Evolutionary conservation across 2,329 filamentous ascomycete species (phyloP).

Genomic region (Exophiala spinifera): DNA sequence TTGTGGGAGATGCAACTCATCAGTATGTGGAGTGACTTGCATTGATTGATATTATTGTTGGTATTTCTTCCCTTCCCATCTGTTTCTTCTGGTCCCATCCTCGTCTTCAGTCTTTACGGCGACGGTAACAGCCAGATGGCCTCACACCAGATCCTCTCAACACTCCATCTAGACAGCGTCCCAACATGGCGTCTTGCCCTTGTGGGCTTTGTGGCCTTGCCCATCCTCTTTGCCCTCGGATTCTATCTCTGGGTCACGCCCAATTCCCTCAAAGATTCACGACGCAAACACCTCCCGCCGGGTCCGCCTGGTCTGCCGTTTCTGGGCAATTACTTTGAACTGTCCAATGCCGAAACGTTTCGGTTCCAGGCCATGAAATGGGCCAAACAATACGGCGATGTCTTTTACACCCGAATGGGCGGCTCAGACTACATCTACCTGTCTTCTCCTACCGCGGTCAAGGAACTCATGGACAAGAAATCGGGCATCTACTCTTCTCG

Average conservation of each 20-base stretch:
- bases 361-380: conserved; percentile 34
- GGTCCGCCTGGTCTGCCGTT: conserved; percentile 22
- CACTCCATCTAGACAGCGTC: conserved; percentile 19
- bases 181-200: conserved; percentile 32
- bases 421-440: conserved; percentile 39
- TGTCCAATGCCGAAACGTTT: conserved; percentile 29
- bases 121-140: neutral
- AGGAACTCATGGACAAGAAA: conserved; percentile 50
- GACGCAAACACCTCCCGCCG: conserved; percentile 20
- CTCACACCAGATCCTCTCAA: neutral
- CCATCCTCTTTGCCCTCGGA: conserved; percentile 23
- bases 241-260: conserved; percentile 23
- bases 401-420: conserved; percentile 35
- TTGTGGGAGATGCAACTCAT: too few species aligned
- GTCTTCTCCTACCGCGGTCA: conserved; percentile 50
- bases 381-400: conserved; percentile 36
- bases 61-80: neutral
- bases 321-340: conserved; percentile 21
- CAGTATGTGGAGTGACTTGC: neutral
- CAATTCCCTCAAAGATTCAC: conserved; percentile 28
- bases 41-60: neutral
- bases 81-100: neutral
- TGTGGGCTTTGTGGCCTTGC: conserved; percentile 34
- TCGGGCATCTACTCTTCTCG: conserved; percentile 41
- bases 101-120: neutral